Percentiles rank a stretch among this genome's conserved stretches.
Evolutionary conservation across 75 land plant genomes (phyloP).

Genomic region (Ceratopteris richardii): DNA sequence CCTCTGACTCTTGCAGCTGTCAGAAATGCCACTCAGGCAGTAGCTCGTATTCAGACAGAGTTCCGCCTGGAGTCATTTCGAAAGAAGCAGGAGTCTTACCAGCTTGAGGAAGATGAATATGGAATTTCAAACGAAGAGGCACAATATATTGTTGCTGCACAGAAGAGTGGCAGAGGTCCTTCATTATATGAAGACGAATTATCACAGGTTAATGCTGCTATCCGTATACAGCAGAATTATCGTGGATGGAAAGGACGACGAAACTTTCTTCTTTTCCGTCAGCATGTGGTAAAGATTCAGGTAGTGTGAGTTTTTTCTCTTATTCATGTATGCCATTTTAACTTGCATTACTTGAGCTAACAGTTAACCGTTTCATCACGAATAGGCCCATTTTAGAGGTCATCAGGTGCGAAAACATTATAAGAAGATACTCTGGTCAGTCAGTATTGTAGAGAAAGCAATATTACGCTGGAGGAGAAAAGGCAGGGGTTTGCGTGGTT

Average conservation of each 20-base stretch:
- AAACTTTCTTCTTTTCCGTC: slow-evolving; percentile 59
- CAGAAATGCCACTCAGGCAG: slow-evolving; percentile 77
- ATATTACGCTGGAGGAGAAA: slow-evolving; percentile 83
- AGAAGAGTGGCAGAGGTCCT: slow-evolving; percentile 24
- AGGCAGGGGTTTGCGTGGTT: slow-evolving; percentile 72
- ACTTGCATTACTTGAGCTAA: too few relatives aligned
- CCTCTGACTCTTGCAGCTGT: slow-evolving; percentile 61
- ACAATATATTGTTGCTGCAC: slow-evolving; percentile 25
- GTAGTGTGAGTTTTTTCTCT: slow-evolving; percentile 13
- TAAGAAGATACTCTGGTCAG: slow-evolving; percentile 75
- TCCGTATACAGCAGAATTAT: slow-evolving; percentile 69
- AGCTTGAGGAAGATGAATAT: slow-evolving; percentile 20
- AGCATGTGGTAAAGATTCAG: slow-evolving; percentile 73
- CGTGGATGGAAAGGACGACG: slow-evolving; percentile 82
- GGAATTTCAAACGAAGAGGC: slow-evolving; percentile 33
- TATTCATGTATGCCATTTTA: too few relatives aligned
- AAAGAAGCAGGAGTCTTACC: slow-evolving; percentile 19
- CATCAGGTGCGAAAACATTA: slow-evolving; percentile 82
- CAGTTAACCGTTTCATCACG: too few relatives aligned
- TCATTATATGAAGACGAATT: slow-evolving; percentile 23
- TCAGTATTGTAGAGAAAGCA: slow-evolving; percentile 73
- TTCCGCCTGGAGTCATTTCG: slow-evolving; percentile 60
- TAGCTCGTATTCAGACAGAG: slow-evolving; percentile 67
- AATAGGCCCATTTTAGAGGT: slow-evolving; percentile 81
- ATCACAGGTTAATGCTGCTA: slow-evolving; percentile 52